Conservation (phyloP, 768 basidiomycete species). For the Tephrocybe rancida region DNA sequence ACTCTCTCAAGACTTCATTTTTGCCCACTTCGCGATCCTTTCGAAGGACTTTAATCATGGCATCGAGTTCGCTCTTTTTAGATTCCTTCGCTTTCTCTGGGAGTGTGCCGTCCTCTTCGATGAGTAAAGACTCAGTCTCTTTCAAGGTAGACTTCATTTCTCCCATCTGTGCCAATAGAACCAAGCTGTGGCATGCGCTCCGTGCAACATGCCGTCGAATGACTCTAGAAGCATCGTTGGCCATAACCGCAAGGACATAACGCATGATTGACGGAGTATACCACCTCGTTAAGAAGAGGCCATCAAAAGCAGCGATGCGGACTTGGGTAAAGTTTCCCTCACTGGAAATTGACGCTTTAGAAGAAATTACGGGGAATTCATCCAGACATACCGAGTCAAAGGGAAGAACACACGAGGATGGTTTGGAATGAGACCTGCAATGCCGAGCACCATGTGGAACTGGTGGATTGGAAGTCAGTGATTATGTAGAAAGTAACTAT, state of each 20-base stretch:
- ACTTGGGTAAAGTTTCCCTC: conserved; percentile 95
- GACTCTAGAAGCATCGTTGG: conserved; percentile 79
- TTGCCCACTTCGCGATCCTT: conserved; percentile 87
- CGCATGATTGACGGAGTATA: conserved; percentile 81
- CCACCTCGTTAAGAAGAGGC: conserved; percentile 89
- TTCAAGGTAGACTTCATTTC: conserved; percentile 81
- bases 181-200: conserved; percentile 83
- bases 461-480: conserved; percentile 27
- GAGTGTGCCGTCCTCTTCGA: conserved; percentile 83
- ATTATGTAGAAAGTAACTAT: background rate
- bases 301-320: conserved; percentile 92
- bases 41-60: conserved; percentile 83
- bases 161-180: conserved; percentile 84
- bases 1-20: conserved; percentile 77
- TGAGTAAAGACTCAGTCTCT: conserved; percentile 75
- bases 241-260: conserved; percentile 86
- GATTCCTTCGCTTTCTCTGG: conserved; percentile 72
- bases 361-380: background rate
- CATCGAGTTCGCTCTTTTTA: conserved; percentile 82
- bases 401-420: conserved; percentile 82
- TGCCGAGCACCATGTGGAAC: conserved; percentile 80
- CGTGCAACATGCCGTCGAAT: conserved; percentile 88
- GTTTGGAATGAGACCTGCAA: conserved; percentile 77
- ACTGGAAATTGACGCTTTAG: conserved; percentile 41
- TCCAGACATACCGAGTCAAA: conserved; percentile 71